phyloP scores from a whole-genome alignment of 805 yeast species.

The Starmerella khaoyaiensis region DNA sequence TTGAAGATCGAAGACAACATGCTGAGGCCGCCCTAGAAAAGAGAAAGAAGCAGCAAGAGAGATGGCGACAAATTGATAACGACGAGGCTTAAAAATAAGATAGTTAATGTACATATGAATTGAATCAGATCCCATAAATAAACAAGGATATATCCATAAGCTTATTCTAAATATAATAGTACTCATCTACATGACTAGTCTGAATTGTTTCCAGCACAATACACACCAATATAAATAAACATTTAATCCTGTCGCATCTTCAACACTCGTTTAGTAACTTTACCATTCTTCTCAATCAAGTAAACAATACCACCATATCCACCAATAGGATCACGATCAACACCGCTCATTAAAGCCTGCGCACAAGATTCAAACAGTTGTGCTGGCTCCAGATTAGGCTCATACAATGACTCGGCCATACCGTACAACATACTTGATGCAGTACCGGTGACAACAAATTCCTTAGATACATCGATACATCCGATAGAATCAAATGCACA shows the following conservation, averaged over 20 bases:
- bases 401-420: slow-evolving; percentile 95
- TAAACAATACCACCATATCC: slow-evolving; percentile 99
- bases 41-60: slow-evolving; percentile 41
- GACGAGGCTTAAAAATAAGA: slow-evolving; percentile 54
- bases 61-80: slow-evolving; percentile 38
- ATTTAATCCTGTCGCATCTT: slow-evolving; percentile 87
- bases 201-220: too few relatives aligned
- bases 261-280: slow-evolving; percentile 72
- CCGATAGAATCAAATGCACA: slow-evolving; percentile 96
- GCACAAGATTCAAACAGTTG: slow-evolving; percentile 91
- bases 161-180: too few relatives aligned
- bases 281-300: slow-evolving; percentile 50
- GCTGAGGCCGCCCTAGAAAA: slow-evolving; percentile 41
- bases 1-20: slow-evolving; percentile 42
- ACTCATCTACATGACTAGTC: too few relatives aligned
- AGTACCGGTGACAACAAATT: slow-evolving; percentile 90
- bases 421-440: slow-evolving; percentile 95
- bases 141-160: too few relatives aligned
- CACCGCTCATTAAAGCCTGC: slow-evolving; percentile 86
- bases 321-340: slow-evolving; percentile 90
- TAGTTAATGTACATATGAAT: neutral
- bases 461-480: slow-evolving; percentile 87
- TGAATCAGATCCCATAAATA: too few relatives aligned
- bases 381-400: slow-evolving; percentile 86
- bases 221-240: too few relatives aligned